These are phyloP conservation scores for Umbelopsis sp. DNA, from an alignment of 192 early-diverging fungal genomes.

Conservation along the genomic window DNA sequence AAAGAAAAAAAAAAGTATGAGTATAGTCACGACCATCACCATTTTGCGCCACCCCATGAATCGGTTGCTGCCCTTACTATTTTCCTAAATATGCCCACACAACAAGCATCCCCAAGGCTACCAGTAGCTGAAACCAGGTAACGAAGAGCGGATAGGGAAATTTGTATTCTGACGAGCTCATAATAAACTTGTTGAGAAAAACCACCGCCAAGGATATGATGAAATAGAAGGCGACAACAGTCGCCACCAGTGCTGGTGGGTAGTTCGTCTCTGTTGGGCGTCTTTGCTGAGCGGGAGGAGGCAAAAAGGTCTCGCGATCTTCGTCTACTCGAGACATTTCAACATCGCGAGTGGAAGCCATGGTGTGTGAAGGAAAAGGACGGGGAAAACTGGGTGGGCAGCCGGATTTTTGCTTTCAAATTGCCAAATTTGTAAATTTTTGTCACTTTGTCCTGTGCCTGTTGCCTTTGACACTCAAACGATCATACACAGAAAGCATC, in stretches of 20 bases:
- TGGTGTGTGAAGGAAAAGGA: background rate
- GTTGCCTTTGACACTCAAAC: background rate
- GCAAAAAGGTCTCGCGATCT: constrained; percentile 44
- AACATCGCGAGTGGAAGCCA: constrained; percentile 27
- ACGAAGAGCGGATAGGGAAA: constrained; percentile 71
- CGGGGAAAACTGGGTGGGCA: background rate
- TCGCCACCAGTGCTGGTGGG: constrained; percentile 42
- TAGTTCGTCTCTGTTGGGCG: constrained; percentile 31
- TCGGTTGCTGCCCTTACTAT: constrained; percentile 41
- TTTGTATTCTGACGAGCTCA: constrained; percentile 58
- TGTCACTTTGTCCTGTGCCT: background rate
- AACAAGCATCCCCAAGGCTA: constrained; percentile 56
- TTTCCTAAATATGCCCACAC: constrained; percentile 57
- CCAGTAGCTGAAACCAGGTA: constrained; percentile 66
- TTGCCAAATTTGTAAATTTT: background rate
- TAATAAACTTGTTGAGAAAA: constrained; percentile 69
- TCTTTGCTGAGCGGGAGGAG: constrained; percentile 35
- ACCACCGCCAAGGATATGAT: constrained; percentile 63
- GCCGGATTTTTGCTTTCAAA: background rate
- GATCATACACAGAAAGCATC: background rate
- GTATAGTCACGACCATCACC: background rate
- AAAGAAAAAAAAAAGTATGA: background rate
- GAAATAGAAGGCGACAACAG: constrained; percentile 66
- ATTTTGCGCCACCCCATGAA: background rate
- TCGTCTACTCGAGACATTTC: constrained; percentile 38